Percentiles rank a stretch among this genome's conserved stretches.
These are phyloP conservation scores for Mycosphaerelloides madeirae DNA, from an alignment of 2,329 filamentous ascomycete genomes.

Conservation along the genomic window DNA sequence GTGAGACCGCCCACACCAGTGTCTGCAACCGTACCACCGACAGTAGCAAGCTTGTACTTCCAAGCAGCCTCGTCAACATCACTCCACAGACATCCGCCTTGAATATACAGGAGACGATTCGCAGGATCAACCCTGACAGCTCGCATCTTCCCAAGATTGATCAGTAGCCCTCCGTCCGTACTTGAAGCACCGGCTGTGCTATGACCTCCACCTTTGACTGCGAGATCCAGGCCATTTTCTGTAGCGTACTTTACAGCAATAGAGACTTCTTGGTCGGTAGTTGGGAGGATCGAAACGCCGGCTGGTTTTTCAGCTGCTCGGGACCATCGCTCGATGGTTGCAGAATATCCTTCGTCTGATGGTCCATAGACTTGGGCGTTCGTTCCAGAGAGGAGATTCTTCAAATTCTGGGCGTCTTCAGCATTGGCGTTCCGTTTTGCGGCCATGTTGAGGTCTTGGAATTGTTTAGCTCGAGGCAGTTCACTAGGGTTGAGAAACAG, in stretches of 20 bases:
- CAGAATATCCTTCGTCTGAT: slow-evolving; percentile 15
- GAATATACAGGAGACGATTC: slow-evolving; percentile 25
- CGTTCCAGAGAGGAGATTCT: slow-evolving; percentile 12
- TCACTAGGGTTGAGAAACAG: too few species aligned
- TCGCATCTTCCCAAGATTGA: slow-evolving; percentile 52
- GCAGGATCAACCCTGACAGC: slow-evolving; percentile 46
- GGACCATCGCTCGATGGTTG: slow-evolving; percentile 24
- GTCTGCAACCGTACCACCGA: slow-evolving; percentile 59
- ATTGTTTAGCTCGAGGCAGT: too few species aligned
- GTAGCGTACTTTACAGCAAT: slow-evolving; percentile 44
- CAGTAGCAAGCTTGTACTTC: slow-evolving; percentile 51
- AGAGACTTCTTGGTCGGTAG: slow-evolving; percentile 38
- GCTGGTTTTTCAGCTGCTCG: slow-evolving; percentile 26
- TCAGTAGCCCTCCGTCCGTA: slow-evolving; percentile 50
- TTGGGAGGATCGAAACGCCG: slow-evolving; percentile 44
- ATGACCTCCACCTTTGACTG: slow-evolving; percentile 54
- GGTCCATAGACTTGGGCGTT: slow-evolving; percentile 14
- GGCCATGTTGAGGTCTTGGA: slow-evolving; percentile 4
- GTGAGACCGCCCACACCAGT: slow-evolving; percentile 58
- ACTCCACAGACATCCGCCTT: slow-evolving; percentile 24
- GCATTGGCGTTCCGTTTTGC: slow-evolving; percentile 5
- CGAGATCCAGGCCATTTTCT: slow-evolving; percentile 45
- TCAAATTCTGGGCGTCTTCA: slow-evolving; percentile 16
- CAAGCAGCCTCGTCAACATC: slow-evolving; percentile 46
- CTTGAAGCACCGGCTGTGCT: slow-evolving; percentile 50